Base-by-base conservation (phyloP, 139 green algal genomes). In the Chlamydomonas sphaeroides region DNA sequence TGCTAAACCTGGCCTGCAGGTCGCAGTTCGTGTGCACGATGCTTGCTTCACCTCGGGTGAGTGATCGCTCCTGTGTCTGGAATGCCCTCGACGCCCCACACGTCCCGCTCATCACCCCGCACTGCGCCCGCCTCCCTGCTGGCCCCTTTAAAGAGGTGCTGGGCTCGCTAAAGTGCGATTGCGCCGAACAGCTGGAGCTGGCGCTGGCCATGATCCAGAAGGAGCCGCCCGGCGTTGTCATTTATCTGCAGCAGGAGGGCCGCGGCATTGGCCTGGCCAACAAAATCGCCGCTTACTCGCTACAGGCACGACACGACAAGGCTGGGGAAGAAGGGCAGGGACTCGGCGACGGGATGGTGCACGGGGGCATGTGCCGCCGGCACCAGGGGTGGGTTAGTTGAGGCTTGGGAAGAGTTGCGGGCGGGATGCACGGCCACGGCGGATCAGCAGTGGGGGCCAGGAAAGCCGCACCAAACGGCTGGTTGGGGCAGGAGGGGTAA, bases 191-290 rank as follows among this genome's bases (percentile, higher is more conserved):
- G 92, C 84, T 99, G 76, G 73, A 94, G 79, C 89, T 98, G 32
- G 89, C 96, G 3, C 71, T 98, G 83, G 75, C 95, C 3, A 95
- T 91, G 78, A 98, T 98, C 66, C 86, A 93, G n/a, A 42, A 51
- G 2, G n/a, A 77, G 35, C 85, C 79, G 7, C 86, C 87, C 3
- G 96, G 96, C 38, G 92, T 98, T 51, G 92, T 99, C 21, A 97
- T 98, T 65, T 99, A 99, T 87, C 78, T 99, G 80, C 95, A 98
- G 88, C 96, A 99, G 85, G 96, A 99, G 85, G 96, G 96, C 1
- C 85, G 96, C 8, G 96, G 96, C 72, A 98, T 99, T 32, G 96
- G 96, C 5, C 89, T 99, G 39, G 96, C 96, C 38, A 99, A 99
- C 88, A 99, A 99, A 72, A 98, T 99, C n/a, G 96, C 96, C 48